Conservation (phyloP, 768 basidiomycete species). For the Termitomyces bulborhizus region DNA sequence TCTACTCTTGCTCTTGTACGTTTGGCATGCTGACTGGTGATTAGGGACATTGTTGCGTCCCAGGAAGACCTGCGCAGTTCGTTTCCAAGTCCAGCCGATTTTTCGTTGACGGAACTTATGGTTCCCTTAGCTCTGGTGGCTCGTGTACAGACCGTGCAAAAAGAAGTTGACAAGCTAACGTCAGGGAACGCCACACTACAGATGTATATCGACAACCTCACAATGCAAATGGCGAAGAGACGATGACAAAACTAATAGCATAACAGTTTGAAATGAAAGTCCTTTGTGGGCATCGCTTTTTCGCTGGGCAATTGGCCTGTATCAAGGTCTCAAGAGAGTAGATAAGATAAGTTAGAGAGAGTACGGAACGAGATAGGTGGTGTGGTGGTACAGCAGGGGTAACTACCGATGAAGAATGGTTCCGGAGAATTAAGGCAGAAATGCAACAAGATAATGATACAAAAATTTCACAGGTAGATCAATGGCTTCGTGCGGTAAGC, state of each 20-base stretch:
- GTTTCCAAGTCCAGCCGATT: constrained; percentile 13
- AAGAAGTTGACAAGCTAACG: constrained; percentile 72
- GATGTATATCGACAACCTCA: constrained; percentile 87
- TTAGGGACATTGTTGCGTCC: constrained; percentile 67
- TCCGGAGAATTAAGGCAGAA: constrained; percentile 1
- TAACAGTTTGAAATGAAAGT: not conserved
- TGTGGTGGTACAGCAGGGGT: constrained; percentile 4
- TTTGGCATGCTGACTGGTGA: constrained; percentile 1
- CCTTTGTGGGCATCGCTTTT: not conserved
- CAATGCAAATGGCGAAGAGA: constrained; percentile 79
- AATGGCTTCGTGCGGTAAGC: constrained; percentile 75
- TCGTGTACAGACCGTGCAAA: constrained; percentile 64
- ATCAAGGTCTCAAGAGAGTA: not conserved
- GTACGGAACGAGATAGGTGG: not conserved
- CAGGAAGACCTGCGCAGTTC: constrained; percentile 75
- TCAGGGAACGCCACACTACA: constrained; percentile 81
- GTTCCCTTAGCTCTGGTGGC: constrained; percentile 49
- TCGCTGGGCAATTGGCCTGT: too few relatives aligned
- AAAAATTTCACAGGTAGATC: constrained; percentile 9
- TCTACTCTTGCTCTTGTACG: not conserved
- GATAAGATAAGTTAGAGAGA: constrained; percentile 4
- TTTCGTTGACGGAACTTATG: not conserved
- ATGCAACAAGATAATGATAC: not conserved
- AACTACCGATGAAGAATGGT: not conserved
- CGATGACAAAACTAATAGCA: constrained; percentile 31